phyloP scores from a whole-genome alignment of 2,329 filamentous ascomycete genomes.

The Rutstroemia sp. region DNA sequence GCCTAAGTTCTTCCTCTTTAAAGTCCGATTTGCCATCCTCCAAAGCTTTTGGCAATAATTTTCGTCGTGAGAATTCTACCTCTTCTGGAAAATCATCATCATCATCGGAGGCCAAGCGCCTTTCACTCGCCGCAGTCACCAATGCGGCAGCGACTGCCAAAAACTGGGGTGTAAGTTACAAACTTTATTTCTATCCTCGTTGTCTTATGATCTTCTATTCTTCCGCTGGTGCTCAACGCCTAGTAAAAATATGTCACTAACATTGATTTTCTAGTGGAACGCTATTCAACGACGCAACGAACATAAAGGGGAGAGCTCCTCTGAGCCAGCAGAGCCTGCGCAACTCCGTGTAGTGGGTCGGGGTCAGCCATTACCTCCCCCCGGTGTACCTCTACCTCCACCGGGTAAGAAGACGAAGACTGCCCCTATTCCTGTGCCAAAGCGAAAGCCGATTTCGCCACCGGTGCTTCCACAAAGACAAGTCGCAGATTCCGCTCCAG shows the following conservation, averaged over 20 bases:
- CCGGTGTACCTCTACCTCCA: conserved; percentile 68
- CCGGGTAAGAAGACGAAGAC: conserved; percentile 55
- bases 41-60: conserved; percentile 34
- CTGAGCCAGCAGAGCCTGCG: conserved; percentile 33
- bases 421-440: conserved; percentile 49
- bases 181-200: background rate
- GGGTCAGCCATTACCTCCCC: conserved; percentile 74
- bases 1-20: conserved; percentile 32
- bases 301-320: conserved; percentile 17
- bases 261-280: conserved; percentile 33
- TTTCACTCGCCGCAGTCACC: conserved; percentile 46
- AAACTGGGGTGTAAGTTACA: conserved; percentile 41
- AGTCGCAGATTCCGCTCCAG: conserved; percentile 22
- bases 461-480: conserved; percentile 19
- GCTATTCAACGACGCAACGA: conserved; percentile 44
- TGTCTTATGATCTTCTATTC: background rate
- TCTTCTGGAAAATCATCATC: conserved; percentile 23
- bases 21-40: conserved; percentile 34
- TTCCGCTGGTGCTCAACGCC: background rate
- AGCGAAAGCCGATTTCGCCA: conserved; percentile 54
- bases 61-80: conserved; percentile 29
- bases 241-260: background rate
- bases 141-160: conserved; percentile 49
- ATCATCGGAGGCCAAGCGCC: conserved; percentile 35
- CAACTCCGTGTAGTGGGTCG: conserved; percentile 66